Evolutionary conservation across 352 stramenopile genomes (phyloP).

Genomic region (Pythium phragmiticola): DNA sequence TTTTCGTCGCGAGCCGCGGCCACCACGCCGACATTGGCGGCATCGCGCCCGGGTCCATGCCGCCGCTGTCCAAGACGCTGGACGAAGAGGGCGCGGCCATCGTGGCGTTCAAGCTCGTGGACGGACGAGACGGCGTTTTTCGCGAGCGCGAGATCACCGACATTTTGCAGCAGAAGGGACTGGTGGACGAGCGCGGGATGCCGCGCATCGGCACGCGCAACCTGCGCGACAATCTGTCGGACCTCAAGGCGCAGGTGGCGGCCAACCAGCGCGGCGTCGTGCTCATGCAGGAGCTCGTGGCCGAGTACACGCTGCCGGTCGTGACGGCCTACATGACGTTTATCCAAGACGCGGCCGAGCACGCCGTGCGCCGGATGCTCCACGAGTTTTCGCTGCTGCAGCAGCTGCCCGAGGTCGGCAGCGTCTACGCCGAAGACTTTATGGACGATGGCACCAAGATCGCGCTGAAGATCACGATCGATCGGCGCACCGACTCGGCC

Average conservation of each 20-base stretch:
- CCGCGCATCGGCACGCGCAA: constrained; percentile 93
- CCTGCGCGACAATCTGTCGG: constrained; percentile 96
- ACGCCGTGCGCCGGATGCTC: constrained; percentile 95
- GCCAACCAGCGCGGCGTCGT: constrained; percentile 97
- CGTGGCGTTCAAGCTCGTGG: constrained; percentile 98
- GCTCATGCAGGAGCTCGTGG: constrained; percentile 94
- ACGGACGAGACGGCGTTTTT: constrained; percentile 92
- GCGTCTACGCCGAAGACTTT: constrained; percentile 94
- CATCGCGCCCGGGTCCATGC: constrained; percentile 95
- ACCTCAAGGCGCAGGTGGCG: constrained; percentile 97
- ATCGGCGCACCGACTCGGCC: constrained; percentile 87
- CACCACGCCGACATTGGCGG: constrained; percentile 98
- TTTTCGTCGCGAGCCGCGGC: constrained; percentile 97
- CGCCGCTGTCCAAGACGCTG: constrained; percentile 93
- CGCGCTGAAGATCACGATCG: constrained; percentile 94
- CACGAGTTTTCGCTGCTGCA: constrained; percentile 89
- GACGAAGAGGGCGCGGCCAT: constrained; percentile 99
- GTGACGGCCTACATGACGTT: constrained; percentile 99
- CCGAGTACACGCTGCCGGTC: constrained; percentile 93
- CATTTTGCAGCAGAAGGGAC: constrained; percentile 92
- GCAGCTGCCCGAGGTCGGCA: constrained; percentile 77
- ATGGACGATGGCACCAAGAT: constrained; percentile 99
- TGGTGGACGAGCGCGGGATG: constrained; percentile 77
- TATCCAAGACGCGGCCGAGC: constrained; percentile 96
- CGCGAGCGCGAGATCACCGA: constrained; percentile 96